Evolutionary conservation across 371 early-diverging fungal species (phyloP).

Genomic region (Mucor sp.): DNA sequence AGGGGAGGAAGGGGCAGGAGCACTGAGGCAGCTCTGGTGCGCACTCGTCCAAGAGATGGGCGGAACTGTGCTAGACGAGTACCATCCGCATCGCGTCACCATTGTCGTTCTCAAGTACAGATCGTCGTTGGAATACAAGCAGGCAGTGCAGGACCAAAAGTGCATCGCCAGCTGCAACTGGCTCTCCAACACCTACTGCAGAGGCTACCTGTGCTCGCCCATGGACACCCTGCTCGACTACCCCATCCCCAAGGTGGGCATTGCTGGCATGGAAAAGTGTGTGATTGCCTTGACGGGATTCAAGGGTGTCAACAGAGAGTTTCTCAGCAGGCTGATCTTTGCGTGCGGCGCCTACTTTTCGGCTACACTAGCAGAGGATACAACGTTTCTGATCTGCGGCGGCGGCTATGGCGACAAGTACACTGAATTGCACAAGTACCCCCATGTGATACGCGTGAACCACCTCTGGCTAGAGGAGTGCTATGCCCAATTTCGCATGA

Average conservation of each 20-base stretch:
- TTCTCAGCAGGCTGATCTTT: conserved; percentile 64
- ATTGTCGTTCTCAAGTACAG: conserved; percentile 64
- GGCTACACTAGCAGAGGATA: background rate
- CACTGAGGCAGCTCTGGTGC: too few relatives aligned
- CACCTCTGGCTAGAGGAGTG: conserved; percentile 90
- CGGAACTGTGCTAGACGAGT: conserved; percentile 36
- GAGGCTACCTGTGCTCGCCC: conserved; percentile 42
- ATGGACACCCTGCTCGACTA: conserved; percentile 56
- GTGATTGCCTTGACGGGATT: conserved; percentile 19
- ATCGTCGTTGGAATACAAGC: conserved; percentile 47
- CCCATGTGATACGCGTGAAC: conserved; percentile 71
- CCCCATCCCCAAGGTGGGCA: conserved; percentile 51
- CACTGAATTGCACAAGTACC: conserved; percentile 55
- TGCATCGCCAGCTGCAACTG: conserved; percentile 65
- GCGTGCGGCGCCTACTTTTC: conserved; percentile 57
- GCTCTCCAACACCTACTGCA: conserved; percentile 51
- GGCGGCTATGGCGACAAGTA: conserved; percentile 55
- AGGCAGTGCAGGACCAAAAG: conserved; percentile 67
- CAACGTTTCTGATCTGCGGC: background rate
- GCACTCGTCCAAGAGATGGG: conserved; percentile 30
- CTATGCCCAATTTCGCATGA: conserved; percentile 58
- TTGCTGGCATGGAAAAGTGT: conserved; percentile 54
- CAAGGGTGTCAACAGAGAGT: conserved; percentile 39
- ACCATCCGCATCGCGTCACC: conserved; percentile 44
- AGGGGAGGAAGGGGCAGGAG: background rate